A percentile compares a stretch with the other conserved stretches of the same genome.
These are phyloP conservation scores for Cupressus sempervirens DNA, from an alignment of 75 land plant genomes.

Conservation along the genomic window DNA sequence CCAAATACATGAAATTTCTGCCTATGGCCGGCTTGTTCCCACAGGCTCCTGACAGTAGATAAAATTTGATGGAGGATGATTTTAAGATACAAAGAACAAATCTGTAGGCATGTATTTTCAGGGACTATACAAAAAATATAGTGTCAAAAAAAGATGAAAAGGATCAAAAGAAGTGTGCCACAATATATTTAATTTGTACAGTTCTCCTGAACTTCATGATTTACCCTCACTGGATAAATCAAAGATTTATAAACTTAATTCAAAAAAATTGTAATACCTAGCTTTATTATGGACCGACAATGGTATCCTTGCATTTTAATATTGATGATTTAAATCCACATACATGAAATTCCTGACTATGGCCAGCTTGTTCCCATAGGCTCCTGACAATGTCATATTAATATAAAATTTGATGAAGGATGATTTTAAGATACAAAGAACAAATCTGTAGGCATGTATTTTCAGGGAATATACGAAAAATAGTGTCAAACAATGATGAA, in stretches of 20 bases:
- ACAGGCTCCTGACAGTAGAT: neutral
- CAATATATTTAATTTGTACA: neutral
- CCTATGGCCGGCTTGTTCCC: neutral
- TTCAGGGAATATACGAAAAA: neutral
- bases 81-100: neutral
- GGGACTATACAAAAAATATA: neutral
- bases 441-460: neutral
- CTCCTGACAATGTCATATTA: neutral
- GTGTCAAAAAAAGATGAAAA: neutral
- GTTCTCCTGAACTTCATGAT: neutral
- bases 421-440: neutral
- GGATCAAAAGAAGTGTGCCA: neutral
- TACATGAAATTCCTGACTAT: neutral
- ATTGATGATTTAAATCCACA: neutral
- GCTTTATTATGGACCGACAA: neutral
- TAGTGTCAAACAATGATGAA: neutral
- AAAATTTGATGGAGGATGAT: neutral
- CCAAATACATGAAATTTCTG: neutral
- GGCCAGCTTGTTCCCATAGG: neutral
- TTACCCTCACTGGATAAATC: neutral
- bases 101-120: neutral
- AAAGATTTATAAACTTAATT: neutral
- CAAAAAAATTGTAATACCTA: neutral
- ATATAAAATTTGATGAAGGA: no score
- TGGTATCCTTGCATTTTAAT: neutral